Conservation (phyloP, 495 filamentous ascomycete species). For the Penicillium pancosmium region DNA sequence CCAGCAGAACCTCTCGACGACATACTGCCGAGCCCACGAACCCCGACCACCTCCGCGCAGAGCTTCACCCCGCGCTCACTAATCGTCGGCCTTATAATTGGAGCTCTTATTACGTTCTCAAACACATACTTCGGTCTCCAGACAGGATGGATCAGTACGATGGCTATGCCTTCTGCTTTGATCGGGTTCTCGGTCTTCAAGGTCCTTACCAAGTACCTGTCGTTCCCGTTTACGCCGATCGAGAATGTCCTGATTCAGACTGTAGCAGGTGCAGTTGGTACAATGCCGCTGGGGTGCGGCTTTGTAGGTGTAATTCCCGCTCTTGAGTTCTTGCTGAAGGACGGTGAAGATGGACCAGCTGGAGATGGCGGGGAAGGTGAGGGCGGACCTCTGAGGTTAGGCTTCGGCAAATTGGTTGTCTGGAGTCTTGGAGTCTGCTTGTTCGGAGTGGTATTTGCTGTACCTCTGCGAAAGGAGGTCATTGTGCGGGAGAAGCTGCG, state of each 20-base stretch:
- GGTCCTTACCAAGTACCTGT: slow-evolving; percentile 66
- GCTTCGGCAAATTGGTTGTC: slow-evolving; percentile 74
- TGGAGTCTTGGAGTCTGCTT: slow-evolving; percentile 93
- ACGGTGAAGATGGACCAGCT: slow-evolving; percentile 62
- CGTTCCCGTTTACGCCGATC: slow-evolving; percentile 84
- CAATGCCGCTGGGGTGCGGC: slow-evolving; percentile 95
- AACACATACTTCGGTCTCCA: slow-evolving; percentile 99
- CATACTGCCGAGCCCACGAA: slow-evolving; percentile 7
- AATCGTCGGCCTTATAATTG: slow-evolving; percentile 78
- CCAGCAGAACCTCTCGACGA: slow-evolving; percentile 7
- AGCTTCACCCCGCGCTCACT: slow-evolving; percentile 83
- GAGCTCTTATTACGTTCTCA: slow-evolving; percentile 87
- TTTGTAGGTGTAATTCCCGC: slow-evolving; percentile 95
- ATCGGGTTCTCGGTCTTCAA: slow-evolving; percentile 98
- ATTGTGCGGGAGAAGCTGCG: slow-evolving; percentile 89
- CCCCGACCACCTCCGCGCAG: slow-evolving; percentile 37
- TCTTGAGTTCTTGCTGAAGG: slow-evolving; percentile 78
- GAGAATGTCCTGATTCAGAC: slow-evolving; percentile 99
- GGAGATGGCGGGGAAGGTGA: slow-evolving; percentile 58
- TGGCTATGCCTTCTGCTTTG: slow-evolving; percentile 91
- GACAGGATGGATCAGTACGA: slow-evolving; percentile 86
- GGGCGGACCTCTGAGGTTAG: slow-evolving; percentile 71
- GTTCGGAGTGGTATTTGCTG: slow-evolving; percentile 95
- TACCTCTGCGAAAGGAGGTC: slow-evolving; percentile 83
- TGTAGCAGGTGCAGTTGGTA: slow-evolving; percentile 91